Evolutionary conservation across 2,329 filamentous ascomycete genomes (phyloP), one percentile per base, ranked within the genome.

Genomic region (Periconia sp.): DNA sequence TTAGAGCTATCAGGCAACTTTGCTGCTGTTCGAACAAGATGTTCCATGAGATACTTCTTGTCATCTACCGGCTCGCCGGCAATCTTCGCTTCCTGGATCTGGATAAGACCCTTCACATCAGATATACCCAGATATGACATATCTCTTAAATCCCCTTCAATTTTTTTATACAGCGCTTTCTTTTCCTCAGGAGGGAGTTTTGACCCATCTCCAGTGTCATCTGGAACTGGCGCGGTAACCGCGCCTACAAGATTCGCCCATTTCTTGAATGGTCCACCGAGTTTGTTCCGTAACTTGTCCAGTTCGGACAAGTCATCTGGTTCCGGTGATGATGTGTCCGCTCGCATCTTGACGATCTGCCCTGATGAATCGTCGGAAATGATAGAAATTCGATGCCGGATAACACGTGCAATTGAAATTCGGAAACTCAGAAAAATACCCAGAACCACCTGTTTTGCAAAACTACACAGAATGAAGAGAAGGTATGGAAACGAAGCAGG

Each of bases 31-130:
- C 76, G 69, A 36, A 85, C 78, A 44, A 84, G 61, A 17, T 74
- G 71, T 57, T 85, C 82, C 80, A 84, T 84, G 10, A 81, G 68
- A 56, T 83, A 83, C 1, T 77, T 76, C 60, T 80, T 84, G 57
- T 88, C 85, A 55, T 88, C 74, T 12, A 82, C 66, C 6, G 76
- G 75, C 29, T 80, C 71, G 3, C 80, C 79, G n/a, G 75, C 74
- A 42, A 67, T 56, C 37, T 66, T 68, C 30, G 68, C 46, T 30
- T 64, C 59, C 24, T 65, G 58, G 1, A 72, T 61, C 2, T 71
- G 54, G 15, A 70, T 54, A 32, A 75, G 47, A 1, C 70, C 69
- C 34, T 70, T 59, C 11, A 71, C 42, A 36, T 73, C 66, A 8
- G 60, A 54, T 32, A 69, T 54, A 4, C 57, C 51, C 10, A 72